Conservation (phyloP, 805 yeast genomes). For the Yarrowia sp. region DNA sequence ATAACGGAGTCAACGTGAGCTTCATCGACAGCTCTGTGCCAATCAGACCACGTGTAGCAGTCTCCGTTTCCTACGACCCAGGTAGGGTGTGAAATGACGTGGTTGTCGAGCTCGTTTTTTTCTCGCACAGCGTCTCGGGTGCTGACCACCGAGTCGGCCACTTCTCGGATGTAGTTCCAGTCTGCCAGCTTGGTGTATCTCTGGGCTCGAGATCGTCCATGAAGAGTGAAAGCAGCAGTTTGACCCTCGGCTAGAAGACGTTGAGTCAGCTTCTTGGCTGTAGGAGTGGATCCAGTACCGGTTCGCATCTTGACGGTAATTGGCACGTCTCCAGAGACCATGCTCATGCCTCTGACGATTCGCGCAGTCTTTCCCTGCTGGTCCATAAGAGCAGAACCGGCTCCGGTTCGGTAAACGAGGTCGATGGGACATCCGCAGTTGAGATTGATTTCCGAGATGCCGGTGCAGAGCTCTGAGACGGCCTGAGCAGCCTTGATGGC, state of each 20-base stretch:
- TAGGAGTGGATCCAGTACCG: slow-evolving; percentile 83
- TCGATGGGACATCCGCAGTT: slow-evolving; percentile 99
- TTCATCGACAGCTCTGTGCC: slow-evolving; percentile 66
- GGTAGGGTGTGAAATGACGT: slow-evolving; percentile 45
- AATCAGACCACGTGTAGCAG: slow-evolving; percentile 78
- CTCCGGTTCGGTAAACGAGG: slow-evolving; percentile 87
- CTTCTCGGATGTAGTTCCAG: slow-evolving; percentile 82
- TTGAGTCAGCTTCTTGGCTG: slow-evolving; percentile 74
- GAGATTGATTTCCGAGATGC: slow-evolving; percentile 78
- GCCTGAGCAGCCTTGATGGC: slow-evolving; percentile 91
- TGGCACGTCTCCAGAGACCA: slow-evolving; percentile 85
- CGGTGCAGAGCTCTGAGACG: slow-evolving; percentile 52
- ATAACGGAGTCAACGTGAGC: slow-evolving; percentile 85
- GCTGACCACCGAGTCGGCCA: slow-evolving; percentile 64
- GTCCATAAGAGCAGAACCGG: slow-evolving; percentile 90
- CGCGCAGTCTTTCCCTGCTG: slow-evolving; percentile 78
- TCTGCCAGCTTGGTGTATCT: slow-evolving; percentile 87
- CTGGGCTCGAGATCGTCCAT: slow-evolving; percentile 96
- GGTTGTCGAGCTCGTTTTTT: slow-evolving; percentile 50
- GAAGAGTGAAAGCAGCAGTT: slow-evolving; percentile 86
- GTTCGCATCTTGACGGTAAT: slow-evolving; percentile 89
- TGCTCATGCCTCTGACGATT: slow-evolving; percentile 82
- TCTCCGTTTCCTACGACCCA: slow-evolving; percentile 96
- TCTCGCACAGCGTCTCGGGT: slow-evolving; percentile 47
- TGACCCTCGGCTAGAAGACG: slow-evolving; percentile 74